Conservation (phyloP, 768 basidiomycete genomes). For the Amanita polypyramis region DNA sequence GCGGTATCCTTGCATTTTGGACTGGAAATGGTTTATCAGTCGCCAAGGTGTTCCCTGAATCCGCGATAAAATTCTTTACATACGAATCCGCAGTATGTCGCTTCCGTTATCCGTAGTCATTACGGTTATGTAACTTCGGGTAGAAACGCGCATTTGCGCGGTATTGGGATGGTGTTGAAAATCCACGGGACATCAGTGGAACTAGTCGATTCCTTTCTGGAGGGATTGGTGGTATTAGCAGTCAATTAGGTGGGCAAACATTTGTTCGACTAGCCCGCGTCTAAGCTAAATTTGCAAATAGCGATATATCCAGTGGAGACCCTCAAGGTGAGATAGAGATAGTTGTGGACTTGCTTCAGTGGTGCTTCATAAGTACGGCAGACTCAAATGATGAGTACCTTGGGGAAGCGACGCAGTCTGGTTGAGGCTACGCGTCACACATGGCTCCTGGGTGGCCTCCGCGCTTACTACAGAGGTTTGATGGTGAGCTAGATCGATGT, state of each 20-base stretch:
- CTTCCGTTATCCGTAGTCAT: conserved; percentile 6
- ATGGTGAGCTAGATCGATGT: conserved; percentile 43
- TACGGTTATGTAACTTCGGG: neutral
- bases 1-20: conserved; percentile 90
- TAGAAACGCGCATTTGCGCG: conserved; percentile 93
- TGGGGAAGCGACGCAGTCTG: conserved; percentile 52
- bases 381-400: conserved; percentile 97
- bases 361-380: conserved; percentile 13
- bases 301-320: conserved; percentile 98
- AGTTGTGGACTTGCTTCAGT: conserved; percentile 5
- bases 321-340: conserved; percentile 51
- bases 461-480: conserved; percentile 87
- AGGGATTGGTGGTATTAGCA: conserved; percentile 90
- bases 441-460: conserved; percentile 69
- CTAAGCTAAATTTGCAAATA: conserved; percentile 21
- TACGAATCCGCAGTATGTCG: conserved; percentile 84
- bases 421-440: conserved; percentile 56
- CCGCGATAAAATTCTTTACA: conserved; percentile 94
- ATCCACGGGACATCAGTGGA: conserved; percentile 81
- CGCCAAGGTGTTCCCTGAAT: conserved; percentile 94
- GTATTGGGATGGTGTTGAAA: conserved; percentile 86
- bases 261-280: conserved; percentile 7
- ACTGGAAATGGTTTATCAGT: conserved; percentile 95
- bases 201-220: conserved; percentile 90
- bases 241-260: conserved; percentile 68